phyloP scores from a whole-genome alignment of 208 protist genomes.

The Leishmania mexicana region DNA sequence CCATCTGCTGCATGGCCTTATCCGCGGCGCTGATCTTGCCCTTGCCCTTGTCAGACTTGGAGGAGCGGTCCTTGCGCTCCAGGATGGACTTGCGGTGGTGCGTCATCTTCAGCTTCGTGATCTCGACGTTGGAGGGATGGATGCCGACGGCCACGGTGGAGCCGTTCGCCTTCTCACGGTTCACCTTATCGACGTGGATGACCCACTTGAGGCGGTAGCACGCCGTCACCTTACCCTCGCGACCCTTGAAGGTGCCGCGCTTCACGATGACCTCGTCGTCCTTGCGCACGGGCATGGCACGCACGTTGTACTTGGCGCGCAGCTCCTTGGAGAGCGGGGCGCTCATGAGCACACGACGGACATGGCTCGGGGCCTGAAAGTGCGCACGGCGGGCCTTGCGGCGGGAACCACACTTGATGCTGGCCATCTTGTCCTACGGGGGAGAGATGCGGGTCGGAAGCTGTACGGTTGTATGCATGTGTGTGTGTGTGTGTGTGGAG shows the following conservation, averaged over 20 bases:
- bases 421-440: constrained; percentile 56
- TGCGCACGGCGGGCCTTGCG: constrained; percentile 99
- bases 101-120: constrained; percentile 99
- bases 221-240: constrained; percentile 96
- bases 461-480: neutral
- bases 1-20: constrained; percentile 94
- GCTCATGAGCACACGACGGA: constrained; percentile 98
- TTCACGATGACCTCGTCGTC: constrained; percentile 99
- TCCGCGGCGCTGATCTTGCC: constrained; percentile 91
- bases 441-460: constrained; percentile 10
- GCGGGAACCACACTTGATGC: constrained; percentile 91
- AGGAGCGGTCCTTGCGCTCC: constrained; percentile 92
- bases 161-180: constrained; percentile 97
- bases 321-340: constrained; percentile 99
- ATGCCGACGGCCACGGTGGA: constrained; percentile 95
- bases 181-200: constrained; percentile 99
- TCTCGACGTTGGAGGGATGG: constrained; percentile 99
- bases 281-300: constrained; percentile 98
- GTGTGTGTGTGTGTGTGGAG: neutral
- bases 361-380: constrained; percentile 98
- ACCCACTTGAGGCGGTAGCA: constrained; percentile 99
- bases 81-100: constrained; percentile 98
- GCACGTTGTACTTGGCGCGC: constrained; percentile 98
- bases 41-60: constrained; percentile 92
- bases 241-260: constrained; percentile 96